Base-by-base conservation (phyloP, 2,329 filamentous ascomycete species). In the Trichoderma polysporum region DNA sequence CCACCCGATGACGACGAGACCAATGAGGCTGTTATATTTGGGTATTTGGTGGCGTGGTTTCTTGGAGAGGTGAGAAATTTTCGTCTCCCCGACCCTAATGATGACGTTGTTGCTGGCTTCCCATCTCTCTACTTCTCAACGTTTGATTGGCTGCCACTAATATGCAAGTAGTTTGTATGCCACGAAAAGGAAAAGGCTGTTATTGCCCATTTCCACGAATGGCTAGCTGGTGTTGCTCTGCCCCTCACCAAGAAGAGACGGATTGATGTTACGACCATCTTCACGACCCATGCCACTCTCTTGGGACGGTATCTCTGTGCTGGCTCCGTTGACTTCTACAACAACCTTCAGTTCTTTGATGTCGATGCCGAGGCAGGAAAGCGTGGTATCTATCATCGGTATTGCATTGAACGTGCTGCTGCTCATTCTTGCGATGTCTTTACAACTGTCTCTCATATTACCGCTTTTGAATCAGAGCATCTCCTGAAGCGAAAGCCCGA, bases 171-270 rank as follows among this genome's bases (percentile, higher is more conserved):
- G 94, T 98, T 94, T 78, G 93, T 97, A 70, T 92, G 90, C 75
- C 94, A 97, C 78, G 94, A 98, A 80, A 95, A 92, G 80, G 90
- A 89, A 72, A 91, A 88, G 75, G 95, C 95, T 3, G 93, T 99
- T 71, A 95, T 98, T 79, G 95, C 94, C 66, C 95, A 99, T 79
- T 98, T 98, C 83, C 95, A 99, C 83, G 95, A 99, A 80, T 99
- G 95, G 95, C 87, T 99, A 65, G 91, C 95, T 12, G 95, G 94
- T 80, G 95, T 98, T 58, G 94, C 92, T 59, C 85, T 98, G 37
- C 95, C 95, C 29, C 86, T 98, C 71, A 91, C 90, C 81, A 97
- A 96, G 83, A 97, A 92, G 85, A 89, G 95, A 69, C 91, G 91
- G 75, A 98, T 98, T 79, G 95, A 98, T 76, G 87, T 97, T 59